Evolutionary conservation across 176 grass and related monocot species (phyloP).

Genomic region (Musa acuminata): DNA sequence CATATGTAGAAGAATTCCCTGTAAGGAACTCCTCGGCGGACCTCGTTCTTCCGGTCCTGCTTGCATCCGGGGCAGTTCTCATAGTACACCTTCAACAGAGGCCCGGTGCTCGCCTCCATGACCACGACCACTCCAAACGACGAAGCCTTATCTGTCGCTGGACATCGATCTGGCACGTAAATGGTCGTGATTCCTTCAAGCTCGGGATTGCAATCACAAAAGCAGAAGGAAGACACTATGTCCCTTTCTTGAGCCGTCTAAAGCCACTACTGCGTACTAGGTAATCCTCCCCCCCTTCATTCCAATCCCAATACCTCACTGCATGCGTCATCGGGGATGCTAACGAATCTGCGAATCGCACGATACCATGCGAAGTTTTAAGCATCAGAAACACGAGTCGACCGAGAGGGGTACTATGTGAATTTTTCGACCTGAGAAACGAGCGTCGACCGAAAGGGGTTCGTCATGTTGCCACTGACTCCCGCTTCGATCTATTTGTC

Average conservation of each 20-base stretch:
- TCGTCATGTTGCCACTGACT: too few species aligned
- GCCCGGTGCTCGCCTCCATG: background rate
- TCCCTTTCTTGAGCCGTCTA: background rate
- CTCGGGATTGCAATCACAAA: background rate
- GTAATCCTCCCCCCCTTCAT: background rate
- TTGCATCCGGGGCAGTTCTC: slow-evolving; percentile 42
- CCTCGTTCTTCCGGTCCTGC: slow-evolving; percentile 31
- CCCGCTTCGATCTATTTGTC: too few species aligned
- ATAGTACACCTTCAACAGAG: slow-evolving; percentile 18
- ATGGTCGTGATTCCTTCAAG: background rate
- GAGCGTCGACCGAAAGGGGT: too few species aligned
- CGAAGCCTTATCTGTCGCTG: too few species aligned
- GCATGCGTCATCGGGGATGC: background rate
- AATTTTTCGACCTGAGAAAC: too few species aligned
- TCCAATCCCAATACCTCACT: background rate
- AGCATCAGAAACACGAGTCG: too few species aligned
- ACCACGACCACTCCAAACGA: background rate
- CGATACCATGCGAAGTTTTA: too few species aligned
- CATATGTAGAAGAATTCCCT: slow-evolving; percentile 43
- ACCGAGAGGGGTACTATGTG: too few species aligned
- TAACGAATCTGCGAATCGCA: too few species aligned
- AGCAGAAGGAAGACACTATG: background rate
- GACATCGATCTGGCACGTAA: too few species aligned
- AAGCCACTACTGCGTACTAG: background rate
- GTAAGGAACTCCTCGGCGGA: slow-evolving; percentile 28